Conservation (phyloP, 2,329 filamentous ascomycete species). For the Penicillium sp. region DNA sequence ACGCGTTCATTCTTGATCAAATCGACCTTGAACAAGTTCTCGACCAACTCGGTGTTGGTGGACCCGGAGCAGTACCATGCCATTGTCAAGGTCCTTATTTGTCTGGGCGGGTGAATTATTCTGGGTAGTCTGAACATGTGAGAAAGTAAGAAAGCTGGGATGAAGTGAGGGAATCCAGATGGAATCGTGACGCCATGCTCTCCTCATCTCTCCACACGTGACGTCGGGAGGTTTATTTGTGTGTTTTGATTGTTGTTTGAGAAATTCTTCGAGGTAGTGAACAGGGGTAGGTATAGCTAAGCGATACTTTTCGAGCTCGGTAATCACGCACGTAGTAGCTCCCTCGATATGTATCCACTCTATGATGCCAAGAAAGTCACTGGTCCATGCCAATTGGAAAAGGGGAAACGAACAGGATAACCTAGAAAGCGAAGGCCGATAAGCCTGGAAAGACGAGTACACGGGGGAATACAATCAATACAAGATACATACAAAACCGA, state of each 20-base stretch:
- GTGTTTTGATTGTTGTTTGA: too few species aligned
- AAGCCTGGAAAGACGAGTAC: too few species aligned
- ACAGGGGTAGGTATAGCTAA: background rate
- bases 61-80: conserved; percentile 83
- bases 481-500: too few species aligned
- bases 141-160: background rate
- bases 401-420: too few species aligned
- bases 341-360: too few species aligned
- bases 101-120: background rate
- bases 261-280: fast-evolving
- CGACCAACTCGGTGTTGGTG: conserved; percentile 72
- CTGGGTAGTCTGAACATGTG: background rate
- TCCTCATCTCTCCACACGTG: conserved; percentile 12
- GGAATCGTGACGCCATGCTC: conserved; percentile 13
- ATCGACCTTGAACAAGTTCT: conserved; percentile 70
- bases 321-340: too few species aligned
- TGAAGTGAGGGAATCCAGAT: background rate
- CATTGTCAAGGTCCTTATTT: conserved; percentile 55
- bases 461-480: too few species aligned
- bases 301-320: too few species aligned
- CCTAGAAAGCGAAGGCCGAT: too few species aligned
- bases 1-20: conserved; percentile 73
- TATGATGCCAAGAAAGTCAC: too few species aligned
- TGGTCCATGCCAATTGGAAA: too few species aligned
- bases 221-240: background rate